Percentiles rank a stretch among this genome's conserved stretches.
Conservation (phyloP, 768 basidiomycete genomes). For the Tephrocybe rancida region DNA sequence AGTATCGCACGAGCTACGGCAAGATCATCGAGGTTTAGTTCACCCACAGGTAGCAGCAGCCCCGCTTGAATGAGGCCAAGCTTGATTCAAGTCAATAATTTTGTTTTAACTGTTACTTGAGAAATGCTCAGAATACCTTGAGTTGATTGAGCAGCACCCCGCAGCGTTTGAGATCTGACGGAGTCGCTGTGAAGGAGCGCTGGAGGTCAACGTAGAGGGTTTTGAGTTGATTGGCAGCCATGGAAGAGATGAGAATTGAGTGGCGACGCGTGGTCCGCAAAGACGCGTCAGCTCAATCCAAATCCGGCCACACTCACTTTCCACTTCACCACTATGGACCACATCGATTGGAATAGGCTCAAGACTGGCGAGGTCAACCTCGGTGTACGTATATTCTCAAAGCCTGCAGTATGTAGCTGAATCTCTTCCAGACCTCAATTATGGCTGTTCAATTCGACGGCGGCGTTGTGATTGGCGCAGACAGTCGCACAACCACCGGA, state of each 20-base stretch:
- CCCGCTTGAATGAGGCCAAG: conserved; percentile 78
- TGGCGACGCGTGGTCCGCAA: conserved; percentile 37
- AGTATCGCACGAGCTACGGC: conserved; percentile 59
- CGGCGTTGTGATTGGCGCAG: conserved; percentile 96
- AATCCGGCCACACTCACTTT: conserved; percentile 19
- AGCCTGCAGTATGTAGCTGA: conserved; percentile 3
- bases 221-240: conserved; percentile 58
- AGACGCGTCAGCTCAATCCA: conserved; percentile 23
- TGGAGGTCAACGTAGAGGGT: conserved; percentile 67
- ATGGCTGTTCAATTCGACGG: conserved; percentile 98
- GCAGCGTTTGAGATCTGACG: conserved; percentile 70
- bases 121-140: conserved; percentile 53
- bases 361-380: conserved; percentile 97
- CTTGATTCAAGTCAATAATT: conserved; percentile 36
- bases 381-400: conserved; percentile 62
- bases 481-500: conserved; percentile 96
- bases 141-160: conserved; percentile 67
- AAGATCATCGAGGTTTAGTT: conserved; percentile 67
- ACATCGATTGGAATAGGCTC: conserved; percentile 83
- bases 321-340: conserved; percentile 47
- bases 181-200: conserved; percentile 63
- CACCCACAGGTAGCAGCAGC: conserved; percentile 71
- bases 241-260: conserved; percentile 24
- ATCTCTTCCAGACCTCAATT: conserved; percentile 80
- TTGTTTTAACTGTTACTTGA: neutral